A percentile compares a stretch with the other conserved stretches of the same genome.
phyloP scores from a whole-genome alignment of 164 flowering plant genomes.

The Kingdonia uniflora region DNA sequence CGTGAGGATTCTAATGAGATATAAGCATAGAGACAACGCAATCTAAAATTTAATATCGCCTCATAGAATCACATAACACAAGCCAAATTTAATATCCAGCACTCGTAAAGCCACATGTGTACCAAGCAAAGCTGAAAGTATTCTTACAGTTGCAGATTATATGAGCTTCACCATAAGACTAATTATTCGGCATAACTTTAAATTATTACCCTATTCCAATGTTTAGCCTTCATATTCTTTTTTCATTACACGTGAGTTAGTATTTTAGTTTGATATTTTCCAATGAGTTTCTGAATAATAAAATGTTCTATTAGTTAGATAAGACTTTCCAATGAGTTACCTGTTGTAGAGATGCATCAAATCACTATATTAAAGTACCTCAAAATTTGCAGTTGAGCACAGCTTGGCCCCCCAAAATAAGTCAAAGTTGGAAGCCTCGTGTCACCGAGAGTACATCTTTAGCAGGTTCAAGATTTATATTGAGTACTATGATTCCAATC shows the following conservation, averaged over 20 bases:
- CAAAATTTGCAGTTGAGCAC: constrained; percentile 46
- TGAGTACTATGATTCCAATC: not conserved
- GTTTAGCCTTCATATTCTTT: not conserved
- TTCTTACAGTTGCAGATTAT: too few relatives aligned
- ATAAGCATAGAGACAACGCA: too few relatives aligned
- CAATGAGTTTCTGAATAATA: not conserved
- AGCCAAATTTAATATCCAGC: too few relatives aligned
- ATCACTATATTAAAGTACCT: not conserved
- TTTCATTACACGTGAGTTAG: not conserved
- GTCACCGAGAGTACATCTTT: constrained; percentile 22
- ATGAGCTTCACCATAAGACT: too few relatives aligned
- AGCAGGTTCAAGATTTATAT: constrained; percentile 38
- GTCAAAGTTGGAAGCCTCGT: constrained; percentile 67
- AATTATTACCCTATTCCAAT: too few relatives aligned
- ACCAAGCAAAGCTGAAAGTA: too few relatives aligned
- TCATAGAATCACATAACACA: too few relatives aligned
- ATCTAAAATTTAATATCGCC: too few relatives aligned
- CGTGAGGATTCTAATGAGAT: too few relatives aligned
- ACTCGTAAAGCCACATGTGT: too few relatives aligned
- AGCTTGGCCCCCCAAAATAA: constrained; percentile 50
- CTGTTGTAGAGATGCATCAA: not conserved
- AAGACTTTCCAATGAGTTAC: not conserved
- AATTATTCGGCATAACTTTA: too few relatives aligned
- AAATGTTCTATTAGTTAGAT: not conserved
- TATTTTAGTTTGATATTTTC: not conserved